A percentile compares a stretch with the other conserved stretches of the same genome.
Evolutionary conservation across 768 basidiomycete species (phyloP).

Genomic region (Tubosaeta sp.): DNA sequence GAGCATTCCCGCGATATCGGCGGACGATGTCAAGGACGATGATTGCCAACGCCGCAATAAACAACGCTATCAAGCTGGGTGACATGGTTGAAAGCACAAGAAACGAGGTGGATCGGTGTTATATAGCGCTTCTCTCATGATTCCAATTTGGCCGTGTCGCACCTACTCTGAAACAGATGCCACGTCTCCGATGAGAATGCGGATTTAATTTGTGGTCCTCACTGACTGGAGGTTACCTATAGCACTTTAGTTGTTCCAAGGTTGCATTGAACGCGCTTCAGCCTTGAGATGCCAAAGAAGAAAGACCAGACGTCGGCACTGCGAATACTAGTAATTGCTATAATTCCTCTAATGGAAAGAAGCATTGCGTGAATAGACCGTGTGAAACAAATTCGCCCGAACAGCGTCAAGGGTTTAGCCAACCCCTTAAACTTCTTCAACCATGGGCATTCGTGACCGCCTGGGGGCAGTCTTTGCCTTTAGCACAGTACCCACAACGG

Average conservation of each 20-base stretch:
- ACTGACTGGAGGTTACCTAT: no score
- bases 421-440: not conserved
- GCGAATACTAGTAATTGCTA: no score
- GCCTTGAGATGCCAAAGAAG: no score
- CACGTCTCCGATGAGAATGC: no score
- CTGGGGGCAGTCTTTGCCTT: constrained; percentile 33
- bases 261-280: no score
- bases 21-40: not conserved
- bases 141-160: not conserved
- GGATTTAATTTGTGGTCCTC: no score
- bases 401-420: not conserved
- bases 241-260: no score
- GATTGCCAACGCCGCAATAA: not conserved
- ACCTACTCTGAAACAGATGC: not conserved
- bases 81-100: not conserved
- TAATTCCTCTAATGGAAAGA: no score
- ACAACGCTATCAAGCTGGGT: not conserved
- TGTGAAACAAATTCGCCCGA: not conserved
- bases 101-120: not conserved
- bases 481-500: constrained; percentile 39
- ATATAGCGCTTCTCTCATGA: not conserved
- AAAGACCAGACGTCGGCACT: no score
- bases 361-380: no score
- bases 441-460: constrained; percentile 25
- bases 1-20: not conserved